Conservation (phyloP, 352 stramenopile genomes). For the Nothophytophthora sp. region DNA sequence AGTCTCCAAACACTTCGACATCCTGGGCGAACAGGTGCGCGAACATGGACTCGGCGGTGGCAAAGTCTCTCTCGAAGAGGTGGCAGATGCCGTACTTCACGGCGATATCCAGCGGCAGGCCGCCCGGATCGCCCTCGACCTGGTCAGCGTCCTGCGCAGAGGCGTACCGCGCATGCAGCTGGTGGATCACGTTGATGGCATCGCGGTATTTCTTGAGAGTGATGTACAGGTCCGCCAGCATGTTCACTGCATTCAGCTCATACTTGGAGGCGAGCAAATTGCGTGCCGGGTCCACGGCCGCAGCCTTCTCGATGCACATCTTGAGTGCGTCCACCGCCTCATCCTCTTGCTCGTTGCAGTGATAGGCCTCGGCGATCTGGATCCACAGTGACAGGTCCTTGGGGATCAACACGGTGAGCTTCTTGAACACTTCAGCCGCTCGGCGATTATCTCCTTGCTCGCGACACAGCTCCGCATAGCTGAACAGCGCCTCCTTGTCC, state of each 20-base stretch:
- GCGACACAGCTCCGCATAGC: conserved; percentile 77
- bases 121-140: conserved; percentile 64
- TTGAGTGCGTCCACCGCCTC: conserved; percentile 83
- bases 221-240: conserved; percentile 88
- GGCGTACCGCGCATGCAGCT: conserved; percentile 69
- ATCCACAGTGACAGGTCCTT: conserved; percentile 86
- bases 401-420: conserved; percentile 67
- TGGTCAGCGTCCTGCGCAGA: conserved; percentile 57
- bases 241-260: conserved; percentile 88
- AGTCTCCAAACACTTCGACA: conserved; percentile 81
- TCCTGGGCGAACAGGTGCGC: conserved; percentile 83
- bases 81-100: conserved; percentile 90
- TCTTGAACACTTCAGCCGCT: conserved; percentile 82
- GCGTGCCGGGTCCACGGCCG: conserved; percentile 50
- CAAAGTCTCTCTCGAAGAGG: conserved; percentile 73
- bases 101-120: conserved; percentile 81
- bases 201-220: conserved; percentile 84
- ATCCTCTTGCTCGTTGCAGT: conserved; percentile 87
- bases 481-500: conserved; percentile 82
- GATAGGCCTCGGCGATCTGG: conserved; percentile 85
- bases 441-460: conserved; percentile 79
- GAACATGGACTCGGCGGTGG: conserved; percentile 81
- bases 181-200: conserved; percentile 78
- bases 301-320: conserved; percentile 83
- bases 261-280: conserved; percentile 73